Percentiles rank a stretch among this genome's conserved stretches.
phyloP scores from a whole-genome alignment of 2,329 filamentous ascomycete species.

The Botrytis deweyae region DNA sequence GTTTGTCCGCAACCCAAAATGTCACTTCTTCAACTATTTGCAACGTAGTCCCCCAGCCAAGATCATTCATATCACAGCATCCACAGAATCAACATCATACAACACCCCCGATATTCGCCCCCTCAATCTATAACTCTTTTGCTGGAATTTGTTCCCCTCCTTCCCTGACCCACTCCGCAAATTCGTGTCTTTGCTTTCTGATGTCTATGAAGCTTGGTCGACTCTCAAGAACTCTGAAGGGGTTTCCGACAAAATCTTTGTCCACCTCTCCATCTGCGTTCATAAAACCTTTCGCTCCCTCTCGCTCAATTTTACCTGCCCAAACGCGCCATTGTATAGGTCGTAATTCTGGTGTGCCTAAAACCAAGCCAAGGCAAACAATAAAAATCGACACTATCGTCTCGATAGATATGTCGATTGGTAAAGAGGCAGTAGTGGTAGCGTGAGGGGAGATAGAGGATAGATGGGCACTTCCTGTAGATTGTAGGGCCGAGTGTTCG shows the following conservation, averaged over 20 bases:
- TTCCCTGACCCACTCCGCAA: constrained; percentile 68
- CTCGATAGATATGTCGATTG: constrained; percentile 84
- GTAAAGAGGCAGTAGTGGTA: constrained; percentile 54
- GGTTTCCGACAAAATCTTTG: constrained; percentile 71
- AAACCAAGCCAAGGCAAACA: constrained; percentile 80
- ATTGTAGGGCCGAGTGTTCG: constrained; percentile 78
- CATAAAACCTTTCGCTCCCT: constrained; percentile 62
- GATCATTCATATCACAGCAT: background rate
- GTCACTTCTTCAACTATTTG: background rate
- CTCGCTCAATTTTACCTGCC: constrained; percentile 79
- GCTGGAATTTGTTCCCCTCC: constrained; percentile 26
- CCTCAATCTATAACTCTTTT: constrained; percentile 12
- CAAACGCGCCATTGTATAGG: constrained; percentile 82
- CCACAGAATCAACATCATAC: background rate
- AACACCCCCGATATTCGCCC: background rate
- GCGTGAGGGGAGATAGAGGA: constrained; percentile 47
- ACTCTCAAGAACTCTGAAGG: constrained; percentile 76
- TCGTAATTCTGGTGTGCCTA: constrained; percentile 73
- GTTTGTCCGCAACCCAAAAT: background rate
- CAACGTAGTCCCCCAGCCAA: background rate
- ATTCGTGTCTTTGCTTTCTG: constrained; percentile 74
- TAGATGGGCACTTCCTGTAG: constrained; percentile 51
- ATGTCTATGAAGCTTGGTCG: constrained; percentile 86
- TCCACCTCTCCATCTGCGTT: constrained; percentile 63
- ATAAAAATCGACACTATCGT: constrained; percentile 76